Percentiles rank a stretch among this genome's conserved stretches.
These are phyloP conservation scores for Phaeotremella fagi DNA, from an alignment of 768 basidiomycete genomes.

Conservation along the genomic window DNA sequence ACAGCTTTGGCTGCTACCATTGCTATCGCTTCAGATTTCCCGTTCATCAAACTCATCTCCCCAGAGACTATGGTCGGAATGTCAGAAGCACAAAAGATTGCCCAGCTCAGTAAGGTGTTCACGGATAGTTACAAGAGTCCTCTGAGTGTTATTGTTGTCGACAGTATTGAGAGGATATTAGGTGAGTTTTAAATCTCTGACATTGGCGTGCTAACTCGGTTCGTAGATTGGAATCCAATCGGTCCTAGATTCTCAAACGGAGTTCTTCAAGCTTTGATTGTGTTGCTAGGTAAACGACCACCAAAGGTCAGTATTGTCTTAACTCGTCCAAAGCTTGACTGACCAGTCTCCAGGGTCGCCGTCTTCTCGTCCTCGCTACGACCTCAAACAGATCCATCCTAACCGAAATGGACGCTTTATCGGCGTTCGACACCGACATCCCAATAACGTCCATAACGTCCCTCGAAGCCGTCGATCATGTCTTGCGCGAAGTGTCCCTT, in stretches of 20 bases:
- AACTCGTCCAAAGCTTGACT: not conserved
- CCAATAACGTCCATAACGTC: slow-evolving; percentile 75
- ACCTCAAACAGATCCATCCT: slow-evolving; percentile 82
- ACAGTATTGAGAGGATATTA: slow-evolving; percentile 85
- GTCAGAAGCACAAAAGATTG: slow-evolving; percentile 85
- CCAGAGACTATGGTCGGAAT: slow-evolving; percentile 97
- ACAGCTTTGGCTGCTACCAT: slow-evolving; percentile 91
- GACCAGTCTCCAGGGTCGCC: slow-evolving; percentile 63
- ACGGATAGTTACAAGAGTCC: slow-evolving; percentile 96
- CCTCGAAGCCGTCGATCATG: slow-evolving; percentile 65
- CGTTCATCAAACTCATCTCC: slow-evolving; percentile 95
- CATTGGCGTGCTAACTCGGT: not conserved
- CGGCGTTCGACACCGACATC: slow-evolving; percentile 81
- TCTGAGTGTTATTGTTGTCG: slow-evolving; percentile 89
- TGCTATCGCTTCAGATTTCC: slow-evolving; percentile 86
- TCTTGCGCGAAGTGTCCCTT: slow-evolving; percentile 73
- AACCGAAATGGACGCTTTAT: slow-evolving; percentile 79
- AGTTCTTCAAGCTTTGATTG: slow-evolving; percentile 82
- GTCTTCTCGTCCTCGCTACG: slow-evolving; percentile 85
- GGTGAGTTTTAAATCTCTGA: slow-evolving; percentile 55
- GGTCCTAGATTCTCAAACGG: slow-evolving; percentile 94
- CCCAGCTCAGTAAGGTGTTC: slow-evolving; percentile 86
- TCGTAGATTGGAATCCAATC: slow-evolving; percentile 87
- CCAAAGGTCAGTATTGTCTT: slow-evolving; percentile 65
- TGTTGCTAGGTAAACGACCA: slow-evolving; percentile 79